These are phyloP conservation scores for Fraxinus ornus DNA, from an alignment of 305 asterid genomes.

Conservation along the genomic window DNA sequence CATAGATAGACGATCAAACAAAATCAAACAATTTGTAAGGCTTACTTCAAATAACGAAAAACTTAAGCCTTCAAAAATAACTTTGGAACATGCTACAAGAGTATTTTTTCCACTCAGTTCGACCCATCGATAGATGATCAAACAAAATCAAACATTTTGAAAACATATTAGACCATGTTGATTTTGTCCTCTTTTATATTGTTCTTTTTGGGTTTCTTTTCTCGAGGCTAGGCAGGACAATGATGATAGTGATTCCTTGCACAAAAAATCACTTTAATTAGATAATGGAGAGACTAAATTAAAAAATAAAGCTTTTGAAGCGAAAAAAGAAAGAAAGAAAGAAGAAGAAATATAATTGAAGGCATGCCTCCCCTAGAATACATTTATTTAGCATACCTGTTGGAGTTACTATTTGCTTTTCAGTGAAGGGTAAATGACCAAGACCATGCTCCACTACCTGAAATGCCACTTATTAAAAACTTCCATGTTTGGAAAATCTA, in stretches of 20 bases:
- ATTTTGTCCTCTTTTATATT: background rate
- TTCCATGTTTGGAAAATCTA: conserved; percentile 5
- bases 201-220: background rate
- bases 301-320: background rate
- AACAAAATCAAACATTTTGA: background rate
- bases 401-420: conserved; percentile 92
- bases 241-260: background rate
- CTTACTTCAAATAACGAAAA: background rate
- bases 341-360: background rate
- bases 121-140: background rate
- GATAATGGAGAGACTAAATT: background rate
- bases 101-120: background rate
- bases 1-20: background rate
- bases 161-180: background rate
- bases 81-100: background rate
- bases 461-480: conserved; percentile 23
- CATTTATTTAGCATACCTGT: conserved; percentile 57
- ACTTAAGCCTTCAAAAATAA: background rate
- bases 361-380: background rate
- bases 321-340: background rate
- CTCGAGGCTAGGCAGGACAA: background rate
- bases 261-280: background rate
- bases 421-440: conserved; percentile 93
- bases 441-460: conserved; percentile 99
- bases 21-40: background rate